These are phyloP conservation scores for Penicillium samsonianum DNA, from an alignment of 495 filamentous ascomycete species.

Conservation along the genomic window DNA sequence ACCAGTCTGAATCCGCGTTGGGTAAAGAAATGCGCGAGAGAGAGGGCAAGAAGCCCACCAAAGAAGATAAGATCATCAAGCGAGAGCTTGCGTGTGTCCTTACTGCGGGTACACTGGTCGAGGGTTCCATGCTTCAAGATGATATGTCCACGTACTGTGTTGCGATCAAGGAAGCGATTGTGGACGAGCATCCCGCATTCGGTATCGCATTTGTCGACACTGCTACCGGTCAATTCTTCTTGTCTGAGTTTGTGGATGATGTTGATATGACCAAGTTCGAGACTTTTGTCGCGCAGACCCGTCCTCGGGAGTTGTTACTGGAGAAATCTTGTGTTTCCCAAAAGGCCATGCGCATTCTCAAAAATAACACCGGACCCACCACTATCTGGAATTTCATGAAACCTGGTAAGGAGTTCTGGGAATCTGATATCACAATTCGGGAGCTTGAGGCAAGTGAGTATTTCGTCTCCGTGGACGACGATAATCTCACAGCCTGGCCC, in stretches of 20 bases:
- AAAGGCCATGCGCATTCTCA: conserved; percentile 88
- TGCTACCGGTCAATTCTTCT: conserved; percentile 90
- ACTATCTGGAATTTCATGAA: conserved; percentile 97
- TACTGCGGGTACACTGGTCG: conserved; percentile 89
- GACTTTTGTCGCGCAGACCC: conserved; percentile 92
- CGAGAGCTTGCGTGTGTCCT: conserved; percentile 89
- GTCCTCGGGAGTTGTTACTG: conserved; percentile 84
- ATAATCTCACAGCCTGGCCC: conserved; percentile 76
- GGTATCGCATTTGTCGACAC: conserved; percentile 95
- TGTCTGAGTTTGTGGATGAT: conserved; percentile 91
- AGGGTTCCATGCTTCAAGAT: conserved; percentile 94
- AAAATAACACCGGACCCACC: conserved; percentile 89
- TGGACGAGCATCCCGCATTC: conserved; percentile 78
- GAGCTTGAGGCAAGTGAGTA: conserved; percentile 83
- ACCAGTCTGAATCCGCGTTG: conserved; percentile 92
- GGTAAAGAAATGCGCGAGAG: conserved; percentile 98
- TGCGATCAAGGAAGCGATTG: conserved; percentile 85
- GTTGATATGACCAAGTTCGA: conserved; percentile 96
- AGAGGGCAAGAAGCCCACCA: conserved; percentile 59
- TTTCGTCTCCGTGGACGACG: conserved; percentile 65
- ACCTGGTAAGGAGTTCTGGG: conserved; percentile 88
- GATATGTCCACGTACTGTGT: conserved; percentile 98
- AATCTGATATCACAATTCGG: conserved; percentile 73
- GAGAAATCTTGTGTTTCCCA: conserved; percentile 85
- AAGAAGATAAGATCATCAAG: conserved; percentile 87